Base-by-base conservation (phyloP, 1,284 basidiomycete genomes). In the Cutaneotrichosporon spelunceum region DNA sequence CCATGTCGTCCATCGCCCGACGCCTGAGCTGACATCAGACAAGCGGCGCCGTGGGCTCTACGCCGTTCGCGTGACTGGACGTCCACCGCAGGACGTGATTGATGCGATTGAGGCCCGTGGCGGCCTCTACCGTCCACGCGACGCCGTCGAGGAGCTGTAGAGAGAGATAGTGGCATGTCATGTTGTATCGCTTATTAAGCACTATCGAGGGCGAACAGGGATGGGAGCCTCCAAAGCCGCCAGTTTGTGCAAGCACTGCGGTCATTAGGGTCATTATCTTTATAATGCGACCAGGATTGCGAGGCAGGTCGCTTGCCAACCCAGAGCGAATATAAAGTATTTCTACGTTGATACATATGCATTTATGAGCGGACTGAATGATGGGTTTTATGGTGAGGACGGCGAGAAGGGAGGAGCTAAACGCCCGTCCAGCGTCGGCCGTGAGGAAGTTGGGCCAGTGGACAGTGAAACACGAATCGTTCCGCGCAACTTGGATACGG, bases 1-100 rank as follows among this genome's bases (percentile, higher is more conserved):
- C n/a, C n/a, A n/a, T n/a, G n/a, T n/a, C n/a, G n/a, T n/a, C n/a
- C n/a, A n/a, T n/a, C n/a, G n/a, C n/a, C n/a, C n/a, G n/a, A n/a
- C n/a, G n/a, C n/a, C n/a, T n/a, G 13, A 26, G 54, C 54, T 56
- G 54, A 56, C 42, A 21, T 30, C 70, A 93, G 91, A 89, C 66
- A 91, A 92, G 78, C 89, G 90, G 71, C 88, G 87, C 42, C 84
- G 87, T 34, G 91, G 91, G 1, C 87, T 94, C 81, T 94, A 94
- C 74, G 91, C 92, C 11, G 89, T 88, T 14, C 86, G 90, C 45
- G 91, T 94, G 42, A 90, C 87, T 62, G 91, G 92, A 5, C 86
- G 89, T 30, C 84, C 93, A 66, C 91, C 91, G 0, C 88, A 89
- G 62, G 90, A 93, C 61, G 87, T 93, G 3, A 89, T 93, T 70